phyloP scores from a whole-genome alignment of 164 flowering plant species.

The Houttuynia cordata region DNA sequence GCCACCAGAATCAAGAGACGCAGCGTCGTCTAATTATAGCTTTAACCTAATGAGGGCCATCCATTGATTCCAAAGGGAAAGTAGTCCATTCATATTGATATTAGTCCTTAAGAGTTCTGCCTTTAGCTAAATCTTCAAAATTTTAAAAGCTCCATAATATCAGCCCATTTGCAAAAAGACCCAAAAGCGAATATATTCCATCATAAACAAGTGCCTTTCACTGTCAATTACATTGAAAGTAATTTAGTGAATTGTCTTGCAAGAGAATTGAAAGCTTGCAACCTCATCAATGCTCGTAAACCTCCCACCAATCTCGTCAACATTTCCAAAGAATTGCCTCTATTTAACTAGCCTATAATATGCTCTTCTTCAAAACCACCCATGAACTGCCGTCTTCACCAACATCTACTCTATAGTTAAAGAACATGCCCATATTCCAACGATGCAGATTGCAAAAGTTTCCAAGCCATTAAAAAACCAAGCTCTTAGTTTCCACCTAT shows the following conservation, averaged over 20 bases:
- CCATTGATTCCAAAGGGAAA: too few species aligned
- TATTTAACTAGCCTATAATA: conserved; percentile 5
- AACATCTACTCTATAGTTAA: conserved; percentile 24
- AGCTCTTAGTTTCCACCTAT: neutral
- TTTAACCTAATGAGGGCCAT: too few species aligned
- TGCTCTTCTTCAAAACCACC: conserved; percentile 39
- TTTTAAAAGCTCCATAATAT: too few species aligned
- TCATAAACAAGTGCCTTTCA: too few species aligned
- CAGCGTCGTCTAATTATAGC: too few species aligned
- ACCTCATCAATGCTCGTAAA: conserved; percentile 29
- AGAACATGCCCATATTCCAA: conserved; percentile 12
- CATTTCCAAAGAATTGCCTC: conserved; percentile 22
- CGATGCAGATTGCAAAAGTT: neutral
- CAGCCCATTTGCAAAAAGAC: too few species aligned
- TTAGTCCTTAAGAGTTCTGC: too few species aligned
- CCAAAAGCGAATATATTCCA: too few species aligned
- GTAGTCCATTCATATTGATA: too few species aligned
- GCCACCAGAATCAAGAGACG: too few species aligned
- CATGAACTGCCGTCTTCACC: conserved; percentile 19
- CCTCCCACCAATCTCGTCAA: conserved; percentile 55
- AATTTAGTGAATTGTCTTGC: conserved; percentile 40
- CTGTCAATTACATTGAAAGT: too few species aligned
- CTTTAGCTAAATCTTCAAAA: too few species aligned
- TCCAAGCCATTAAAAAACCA: neutral
- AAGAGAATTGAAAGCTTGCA: conserved; percentile 46